A percentile compares a stretch with the other conserved stretches of the same genome.
Conservation (phyloP, 2,329 filamentous ascomycete genomes). For the Elsinoe ampelina region DNA sequence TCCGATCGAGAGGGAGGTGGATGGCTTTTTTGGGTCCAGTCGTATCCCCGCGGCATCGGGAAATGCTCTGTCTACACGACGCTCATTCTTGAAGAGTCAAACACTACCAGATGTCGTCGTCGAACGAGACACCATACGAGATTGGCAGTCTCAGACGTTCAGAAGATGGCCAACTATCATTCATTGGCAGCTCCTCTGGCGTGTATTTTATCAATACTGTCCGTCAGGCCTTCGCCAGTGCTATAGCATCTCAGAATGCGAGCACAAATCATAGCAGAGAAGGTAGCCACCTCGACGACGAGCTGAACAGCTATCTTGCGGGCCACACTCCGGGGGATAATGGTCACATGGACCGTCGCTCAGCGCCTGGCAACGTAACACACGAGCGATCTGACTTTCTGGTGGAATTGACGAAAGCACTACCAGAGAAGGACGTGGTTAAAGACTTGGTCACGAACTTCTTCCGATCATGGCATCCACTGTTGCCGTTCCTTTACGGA, state of each 20-base stretch:
- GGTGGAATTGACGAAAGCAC: constrained; percentile 15
- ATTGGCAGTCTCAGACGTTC: constrained; percentile 10
- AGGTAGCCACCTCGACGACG: constrained; percentile 2
- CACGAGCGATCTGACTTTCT: not conserved
- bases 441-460: constrained; percentile 40
- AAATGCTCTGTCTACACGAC: not conserved
- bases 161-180: constrained; percentile 20
- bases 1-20: not conserved
- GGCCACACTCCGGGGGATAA: not conserved
- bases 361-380: not conserved
- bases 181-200: constrained; percentile 44
- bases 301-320: not conserved
- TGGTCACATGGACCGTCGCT: not conserved
- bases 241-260: not conserved
- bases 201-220: constrained; percentile 48
- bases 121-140: constrained; percentile 7
- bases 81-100: not conserved
- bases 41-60: not conserved
- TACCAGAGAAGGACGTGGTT: constrained; percentile 27
- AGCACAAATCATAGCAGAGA: not conserved
- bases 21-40: not conserved
- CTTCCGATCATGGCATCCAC: constrained; percentile 44
- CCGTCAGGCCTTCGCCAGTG: constrained; percentile 39
- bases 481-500: constrained; percentile 45
- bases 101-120: not conserved